Conservation (phyloP, 345 rosid genomes). For the Salix caprea region DNA sequence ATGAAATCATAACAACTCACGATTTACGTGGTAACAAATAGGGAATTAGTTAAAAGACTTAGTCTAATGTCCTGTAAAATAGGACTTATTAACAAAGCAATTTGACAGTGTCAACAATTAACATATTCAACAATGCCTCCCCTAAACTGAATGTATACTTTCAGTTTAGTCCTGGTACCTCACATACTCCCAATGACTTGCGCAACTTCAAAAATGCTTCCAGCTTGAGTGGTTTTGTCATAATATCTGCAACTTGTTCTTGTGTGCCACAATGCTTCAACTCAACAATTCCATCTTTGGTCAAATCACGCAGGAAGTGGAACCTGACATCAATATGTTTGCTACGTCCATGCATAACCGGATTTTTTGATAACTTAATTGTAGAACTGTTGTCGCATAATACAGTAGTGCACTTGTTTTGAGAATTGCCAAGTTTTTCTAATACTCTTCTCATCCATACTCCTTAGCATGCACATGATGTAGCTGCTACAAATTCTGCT, state of each 20-base stretch:
- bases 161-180: neutral
- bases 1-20: no score
- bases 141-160: neutral
- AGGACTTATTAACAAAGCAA: no score
- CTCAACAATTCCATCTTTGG: neutral
- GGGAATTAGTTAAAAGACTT: no score
- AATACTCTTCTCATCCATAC: neutral
- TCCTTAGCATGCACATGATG: neutral
- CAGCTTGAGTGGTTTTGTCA: neutral
- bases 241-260: neutral
- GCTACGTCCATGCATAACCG: neutral
- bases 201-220: neutral
- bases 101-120: no score
- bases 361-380: neutral
- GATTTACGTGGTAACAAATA: no score
- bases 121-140: neutral
- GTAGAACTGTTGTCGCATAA: neutral
- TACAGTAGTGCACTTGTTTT: neutral
- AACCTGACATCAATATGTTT: neutral
- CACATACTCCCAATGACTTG: neutral
- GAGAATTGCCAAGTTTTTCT: neutral
- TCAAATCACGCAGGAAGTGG: neutral
- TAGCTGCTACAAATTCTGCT: neutral
- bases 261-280: neutral
- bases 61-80: no score